Evolutionary conservation across 2,329 filamentous ascomycete species (phyloP), one percentile per base, ranked within the genome.

Genomic region (Cadophora gregata): DNA sequence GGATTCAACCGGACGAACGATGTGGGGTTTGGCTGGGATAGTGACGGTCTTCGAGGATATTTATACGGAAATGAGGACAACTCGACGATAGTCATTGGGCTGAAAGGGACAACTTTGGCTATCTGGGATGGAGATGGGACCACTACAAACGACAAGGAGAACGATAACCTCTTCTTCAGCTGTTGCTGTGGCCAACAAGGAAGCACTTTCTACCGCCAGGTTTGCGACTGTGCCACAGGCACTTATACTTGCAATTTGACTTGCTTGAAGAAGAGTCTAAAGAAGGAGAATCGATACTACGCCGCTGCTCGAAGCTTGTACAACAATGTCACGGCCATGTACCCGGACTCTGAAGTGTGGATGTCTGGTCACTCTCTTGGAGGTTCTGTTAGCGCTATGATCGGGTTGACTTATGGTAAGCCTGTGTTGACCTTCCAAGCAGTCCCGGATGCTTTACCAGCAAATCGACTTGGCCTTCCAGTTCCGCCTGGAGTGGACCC

Each of bases 51-150:
- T 29, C 88, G 95, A 64, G 96, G 96, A 1, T 96, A 99, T 78
- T 89, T 99, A 64, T 98, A 95, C 80, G 90, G 92, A 19, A 93
- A 98, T 75, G 88, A 93, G 73, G 86, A 81, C 47, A 97, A 98
- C 78, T 87, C 87, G 42, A 98, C 95, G 1, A 85, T 98, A 62
- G 89, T 98, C 50, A 96, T 98, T 70, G 94, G 93, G 5, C 80
- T 99, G 65, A 99, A 99, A 80, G 96, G 95, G 63, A 97, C 94
- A 0, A 92, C 90, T 1, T 88, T 90, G 1, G 95, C 96, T 14
- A 89, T 98, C 3, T 98, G 97, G 76, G 95, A 98, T 78, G 96
- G 96, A n/a, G 92, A 95, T 45, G 95, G 94, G 61, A 98, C 96
- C 1, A 98, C 95, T 0, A 97, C 93, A 29, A 97, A 97, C 73